Evolutionary conservation across 1,284 basidiomycete species (phyloP).

Genomic region (Lignosus rhinocerotis): DNA sequence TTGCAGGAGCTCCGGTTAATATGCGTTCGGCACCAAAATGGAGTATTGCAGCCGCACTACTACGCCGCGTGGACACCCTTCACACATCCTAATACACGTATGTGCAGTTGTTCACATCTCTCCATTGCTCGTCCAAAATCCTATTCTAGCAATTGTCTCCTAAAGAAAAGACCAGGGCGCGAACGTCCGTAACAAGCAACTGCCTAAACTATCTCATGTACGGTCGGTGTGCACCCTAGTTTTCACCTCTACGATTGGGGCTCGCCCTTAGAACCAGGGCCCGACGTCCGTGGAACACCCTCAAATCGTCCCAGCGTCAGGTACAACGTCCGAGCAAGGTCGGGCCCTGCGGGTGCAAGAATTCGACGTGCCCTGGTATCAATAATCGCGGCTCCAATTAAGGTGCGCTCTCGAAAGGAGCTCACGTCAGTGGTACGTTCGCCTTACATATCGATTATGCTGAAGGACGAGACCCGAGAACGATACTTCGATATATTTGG

Average conservation of each 20-base stretch:
- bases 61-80: background rate
- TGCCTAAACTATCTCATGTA: background rate
- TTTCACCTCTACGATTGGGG: background rate
- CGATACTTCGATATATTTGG: background rate
- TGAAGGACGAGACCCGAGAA: background rate
- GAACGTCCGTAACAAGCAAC: background rate
- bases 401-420: background rate
- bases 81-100: background rate
- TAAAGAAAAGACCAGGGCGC: background rate
- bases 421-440: conserved; percentile 12
- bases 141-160: background rate
- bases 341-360: background rate
- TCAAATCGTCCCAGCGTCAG: background rate
- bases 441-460: conserved; percentile 1
- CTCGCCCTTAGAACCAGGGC: background rate
- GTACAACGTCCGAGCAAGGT: background rate
- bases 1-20: background rate
- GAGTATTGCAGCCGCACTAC: background rate
- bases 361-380: no score
- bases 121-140: background rate
- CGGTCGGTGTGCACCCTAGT: background rate
- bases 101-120: background rate
- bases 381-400: background rate
- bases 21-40: background rate
- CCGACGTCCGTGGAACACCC: background rate